phyloP scores from a whole-genome alignment of 805 yeast genomes.

The Candida tallmaniae region DNA sequence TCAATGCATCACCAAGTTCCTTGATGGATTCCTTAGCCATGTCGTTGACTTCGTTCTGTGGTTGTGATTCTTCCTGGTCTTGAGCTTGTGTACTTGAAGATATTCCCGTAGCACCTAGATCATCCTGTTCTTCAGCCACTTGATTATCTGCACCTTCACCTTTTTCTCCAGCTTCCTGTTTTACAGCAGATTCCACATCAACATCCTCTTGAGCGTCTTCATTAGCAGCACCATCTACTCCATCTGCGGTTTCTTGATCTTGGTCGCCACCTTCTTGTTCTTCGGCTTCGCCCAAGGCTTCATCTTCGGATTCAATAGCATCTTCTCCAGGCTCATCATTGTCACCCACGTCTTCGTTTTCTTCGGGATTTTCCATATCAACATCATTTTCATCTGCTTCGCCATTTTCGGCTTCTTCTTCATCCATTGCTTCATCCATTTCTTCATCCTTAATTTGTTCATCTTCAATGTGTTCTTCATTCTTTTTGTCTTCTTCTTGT shows the following conservation, averaged over 20 bases:
- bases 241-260: slow-evolving; percentile 38
- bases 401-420: slow-evolving; percentile 17
- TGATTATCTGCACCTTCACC: slow-evolving; percentile 60
- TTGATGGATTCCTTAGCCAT: slow-evolving; percentile 73
- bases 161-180: slow-evolving; percentile 55
- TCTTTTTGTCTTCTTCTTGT: slow-evolving; percentile 23
- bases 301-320: slow-evolving; percentile 27
- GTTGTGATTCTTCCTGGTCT: slow-evolving; percentile 36
- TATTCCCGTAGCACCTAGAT: slow-evolving; percentile 64
- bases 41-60: slow-evolving; percentile 52
- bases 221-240: slow-evolving; percentile 49
- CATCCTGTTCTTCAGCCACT: slow-evolving; percentile 55
- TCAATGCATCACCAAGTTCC: slow-evolving; percentile 86
- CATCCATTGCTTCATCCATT: slow-evolving; percentile 21
- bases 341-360: slow-evolving; percentile 31
- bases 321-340: slow-evolving; percentile 24
- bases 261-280: slow-evolving; percentile 37
- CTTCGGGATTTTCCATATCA: slow-evolving; percentile 34
- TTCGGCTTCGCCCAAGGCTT: slow-evolving; percentile 24
- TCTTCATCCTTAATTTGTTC: slow-evolving; percentile 17
- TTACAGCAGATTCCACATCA: slow-evolving; percentile 55
- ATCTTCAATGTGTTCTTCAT: slow-evolving; percentile 19
- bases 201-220: slow-evolving; percentile 42
- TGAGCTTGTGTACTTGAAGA: slow-evolving; percentile 39
- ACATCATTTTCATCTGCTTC: slow-evolving; percentile 19